These are phyloP conservation scores for Colletotrichum shisoi DNA, from an alignment of 2,329 filamentous ascomycete species.

Conservation along the genomic window DNA sequence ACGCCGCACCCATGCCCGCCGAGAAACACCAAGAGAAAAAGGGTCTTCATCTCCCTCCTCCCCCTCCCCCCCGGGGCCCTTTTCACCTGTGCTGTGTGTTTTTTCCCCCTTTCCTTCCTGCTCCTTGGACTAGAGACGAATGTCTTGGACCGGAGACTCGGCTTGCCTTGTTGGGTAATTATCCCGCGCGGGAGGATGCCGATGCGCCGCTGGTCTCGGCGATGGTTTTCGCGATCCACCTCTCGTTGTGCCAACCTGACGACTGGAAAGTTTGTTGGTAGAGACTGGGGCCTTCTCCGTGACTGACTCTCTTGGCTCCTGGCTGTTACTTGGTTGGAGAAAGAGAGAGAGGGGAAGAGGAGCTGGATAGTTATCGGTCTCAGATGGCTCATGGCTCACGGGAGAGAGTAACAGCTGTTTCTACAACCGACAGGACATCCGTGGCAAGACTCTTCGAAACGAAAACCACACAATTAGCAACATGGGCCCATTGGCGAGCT, in stretches of 20 bases:
- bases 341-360: not conserved
- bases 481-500: not conserved
- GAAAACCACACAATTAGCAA: not conserved
- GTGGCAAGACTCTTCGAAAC: not conserved
- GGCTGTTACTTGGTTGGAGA: not conserved
- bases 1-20: conserved; percentile 27
- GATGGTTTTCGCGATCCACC: conserved; percentile 23
- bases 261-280: not conserved
- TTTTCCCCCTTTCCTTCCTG: not conserved
- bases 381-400: not conserved
- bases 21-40: conserved; percentile 30
- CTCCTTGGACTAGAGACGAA: too few relatives aligned
- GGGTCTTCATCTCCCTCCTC: conserved; percentile 12
- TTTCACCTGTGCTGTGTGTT: conserved; percentile 12
- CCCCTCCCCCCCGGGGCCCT: not conserved
- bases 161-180: conserved; percentile 29
- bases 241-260: not conserved
- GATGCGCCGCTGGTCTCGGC: conserved; percentile 24
- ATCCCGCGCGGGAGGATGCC: conserved; percentile 36
- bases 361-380: not conserved
- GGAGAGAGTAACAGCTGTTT: too few relatives aligned
- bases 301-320: too few relatives aligned
- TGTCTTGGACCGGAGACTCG: conserved; percentile 24
- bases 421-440: not conserved
- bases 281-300: too few relatives aligned